Base-by-base conservation (phyloP, 2,329 filamentous ascomycete genomes). In the Claviceps capensis region DNA sequence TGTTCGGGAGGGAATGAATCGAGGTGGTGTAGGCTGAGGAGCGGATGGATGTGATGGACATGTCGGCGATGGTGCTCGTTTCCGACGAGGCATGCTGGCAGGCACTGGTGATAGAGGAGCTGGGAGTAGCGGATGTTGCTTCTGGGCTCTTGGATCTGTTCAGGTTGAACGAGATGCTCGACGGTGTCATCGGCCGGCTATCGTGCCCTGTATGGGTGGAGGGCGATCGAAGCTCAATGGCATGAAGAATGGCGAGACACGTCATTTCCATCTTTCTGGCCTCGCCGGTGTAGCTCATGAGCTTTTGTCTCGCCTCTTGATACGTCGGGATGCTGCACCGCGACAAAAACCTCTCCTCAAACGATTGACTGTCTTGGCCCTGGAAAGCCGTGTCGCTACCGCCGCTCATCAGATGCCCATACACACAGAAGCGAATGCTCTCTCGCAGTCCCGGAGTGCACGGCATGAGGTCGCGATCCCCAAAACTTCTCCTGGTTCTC, bases 401-500 rank as follows among this genome's bases (percentile, higher is more conserved):
- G 3, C 55, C 52, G 4, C 60, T 56, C 61, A 67, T 62, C 4
- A 70, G 48, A 44, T 67, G 60, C 50, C 67, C 61, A 41, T 63
- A 68, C 1, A 69, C 55, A 8, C 59, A 60, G 42, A 69, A 66
- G 4, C 67, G 61, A 45, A 69, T 61, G 50, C 60, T 68, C 17
- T 65, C 64, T 2, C 64, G 62, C n/a, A 69, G 55, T 0, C 62
- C 60, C 2, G 56, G 48, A 0, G 67, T 62, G 52, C 62, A 64
- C 1, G 65, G 64, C 11, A 58, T 57, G 7, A 62, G 56, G 17
- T 64, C 59, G 4, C 59, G 8, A 34, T 63, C 55, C 36, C 17
- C 38, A 6, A n/a, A 23, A 9, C 2, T 53, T 50, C 16, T 57
- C 49, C 37, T 56, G 52, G 17, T 61, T 52, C 2, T 52, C 50